Evolutionary conservation across 2,329 filamentous ascomycete genomes (phyloP).

Genomic region (Beauveria sp.): DNA sequence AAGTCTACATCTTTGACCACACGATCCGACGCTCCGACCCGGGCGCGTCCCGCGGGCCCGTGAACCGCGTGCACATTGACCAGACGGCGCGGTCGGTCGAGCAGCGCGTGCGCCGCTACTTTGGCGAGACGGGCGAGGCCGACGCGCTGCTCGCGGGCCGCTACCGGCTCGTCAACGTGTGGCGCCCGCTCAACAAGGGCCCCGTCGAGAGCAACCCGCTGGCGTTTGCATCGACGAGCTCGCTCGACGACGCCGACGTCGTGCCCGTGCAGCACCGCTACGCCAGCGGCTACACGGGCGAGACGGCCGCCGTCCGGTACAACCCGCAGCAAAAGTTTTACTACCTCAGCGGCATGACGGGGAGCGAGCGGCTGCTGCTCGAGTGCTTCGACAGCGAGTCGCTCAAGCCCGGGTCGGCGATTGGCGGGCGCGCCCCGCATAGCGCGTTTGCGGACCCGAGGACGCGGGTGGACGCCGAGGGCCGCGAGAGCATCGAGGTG

Average conservation of each 20-base stretch:
- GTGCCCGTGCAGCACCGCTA: slow-evolving; percentile 70
- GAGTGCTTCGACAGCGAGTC: slow-evolving; percentile 70
- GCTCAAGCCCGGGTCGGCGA: slow-evolving; percentile 38
- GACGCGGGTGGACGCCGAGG: slow-evolving; percentile 60
- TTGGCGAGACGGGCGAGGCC: slow-evolving; percentile 51
- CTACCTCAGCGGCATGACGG: slow-evolving; percentile 72
- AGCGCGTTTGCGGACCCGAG: slow-evolving; percentile 72
- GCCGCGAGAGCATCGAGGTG: slow-evolving; percentile 84
- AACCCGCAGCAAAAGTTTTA: slow-evolving; percentile 62
- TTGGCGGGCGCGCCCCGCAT: slow-evolving; percentile 58
- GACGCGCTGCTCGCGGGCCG: slow-evolving; percentile 57
- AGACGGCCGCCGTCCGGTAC: slow-evolving; percentile 63
- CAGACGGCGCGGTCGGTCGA: slow-evolving; percentile 63
- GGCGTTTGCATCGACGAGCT: slow-evolving; percentile 58
- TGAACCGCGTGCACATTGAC: slow-evolving; percentile 72
- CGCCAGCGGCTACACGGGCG: slow-evolving; percentile 52
- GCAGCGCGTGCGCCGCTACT: slow-evolving; percentile 60
- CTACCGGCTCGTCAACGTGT: slow-evolving; percentile 82
- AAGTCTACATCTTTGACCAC: slow-evolving; percentile 76
- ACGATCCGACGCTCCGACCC: slow-evolving; percentile 65
- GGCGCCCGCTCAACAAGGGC: slow-evolving; percentile 56
- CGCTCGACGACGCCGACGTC: slow-evolving; percentile 55
- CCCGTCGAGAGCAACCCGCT: slow-evolving; percentile 61
- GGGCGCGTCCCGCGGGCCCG: slow-evolving; percentile 56
- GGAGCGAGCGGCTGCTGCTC: slow-evolving; percentile 63